Conservation (phyloP, 345 rosid species). For the Bruguiera gymnorhiza region DNA sequence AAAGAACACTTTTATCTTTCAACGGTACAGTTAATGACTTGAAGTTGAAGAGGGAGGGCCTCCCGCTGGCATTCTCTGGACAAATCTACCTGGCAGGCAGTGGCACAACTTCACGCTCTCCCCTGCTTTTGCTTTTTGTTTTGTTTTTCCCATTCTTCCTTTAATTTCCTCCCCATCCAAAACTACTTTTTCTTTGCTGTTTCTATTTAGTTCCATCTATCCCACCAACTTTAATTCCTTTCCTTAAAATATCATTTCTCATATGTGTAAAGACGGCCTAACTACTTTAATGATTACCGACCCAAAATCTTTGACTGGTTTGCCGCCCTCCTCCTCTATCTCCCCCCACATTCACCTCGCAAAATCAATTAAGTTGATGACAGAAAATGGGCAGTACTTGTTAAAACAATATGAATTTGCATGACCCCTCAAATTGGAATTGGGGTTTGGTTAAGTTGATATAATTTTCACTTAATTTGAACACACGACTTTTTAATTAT, state of each 20-base stretch:
- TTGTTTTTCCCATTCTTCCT: constrained; percentile 6
- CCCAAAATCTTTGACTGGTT: constrained; percentile 40
- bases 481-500: no score
- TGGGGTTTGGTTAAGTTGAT: no score
- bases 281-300: constrained; percentile 32
- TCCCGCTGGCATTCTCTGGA: constrained; percentile 18
- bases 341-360: not conserved
- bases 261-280: constrained; percentile 29
- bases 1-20: constrained; percentile 40
- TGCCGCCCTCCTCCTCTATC: not conserved
- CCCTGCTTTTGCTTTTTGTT: constrained; percentile 4
- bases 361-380: no score
- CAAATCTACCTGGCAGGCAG: constrained; percentile 34
- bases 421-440: no score
- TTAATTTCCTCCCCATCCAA: constrained; percentile 22
- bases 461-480: no score
- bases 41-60: constrained; percentile 10
- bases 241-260: constrained; percentile 48
- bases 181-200: constrained; percentile 33
- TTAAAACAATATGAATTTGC: no score
- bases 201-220: not conserved
- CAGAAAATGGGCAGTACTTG: no score
- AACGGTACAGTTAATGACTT: constrained; percentile 25
- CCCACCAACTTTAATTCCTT: constrained; percentile 23
- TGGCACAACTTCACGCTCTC: constrained; percentile 24